Evolutionary conservation across 1,284 basidiomycete species (phyloP).

Genomic region (Apiotrichum gamsii): DNA sequence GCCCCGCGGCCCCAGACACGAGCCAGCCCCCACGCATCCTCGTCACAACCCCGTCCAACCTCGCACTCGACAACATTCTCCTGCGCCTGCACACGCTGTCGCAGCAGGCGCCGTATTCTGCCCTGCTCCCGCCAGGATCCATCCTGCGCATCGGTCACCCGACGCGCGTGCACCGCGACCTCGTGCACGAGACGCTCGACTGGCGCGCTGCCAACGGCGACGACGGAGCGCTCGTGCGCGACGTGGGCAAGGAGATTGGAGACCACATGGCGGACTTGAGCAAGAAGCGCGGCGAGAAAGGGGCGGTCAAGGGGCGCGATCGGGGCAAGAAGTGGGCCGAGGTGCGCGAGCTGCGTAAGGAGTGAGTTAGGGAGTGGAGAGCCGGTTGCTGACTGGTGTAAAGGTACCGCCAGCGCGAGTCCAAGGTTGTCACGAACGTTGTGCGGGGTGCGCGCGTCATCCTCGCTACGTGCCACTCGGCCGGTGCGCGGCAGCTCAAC

Average conservation of each 20-base stretch:
- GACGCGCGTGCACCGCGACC: slow-evolving; percentile 74
- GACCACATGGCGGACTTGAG: slow-evolving; percentile 60
- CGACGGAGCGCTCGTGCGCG: slow-evolving; percentile 68
- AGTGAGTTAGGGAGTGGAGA: too few relatives aligned
- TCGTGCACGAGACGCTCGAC: slow-evolving; percentile 79
- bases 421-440: slow-evolving; percentile 71
- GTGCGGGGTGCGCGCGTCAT: slow-evolving; percentile 76
- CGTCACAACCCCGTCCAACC: slow-evolving; percentile 49
- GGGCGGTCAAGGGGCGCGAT: slow-evolving; percentile 56
- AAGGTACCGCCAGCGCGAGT: slow-evolving; percentile 81
- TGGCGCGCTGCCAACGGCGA: slow-evolving; percentile 73
- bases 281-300: slow-evolving; percentile 70
- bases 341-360: slow-evolving; percentile 79
- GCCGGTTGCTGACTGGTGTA: neutral
- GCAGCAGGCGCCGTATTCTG: slow-evolving; percentile 22
- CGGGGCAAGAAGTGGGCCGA: slow-evolving; percentile 86
- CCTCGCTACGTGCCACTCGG: slow-evolving; percentile 85
- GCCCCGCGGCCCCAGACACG: slow-evolving; percentile 19
- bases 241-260: slow-evolving; percentile 78
- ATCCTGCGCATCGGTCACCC: slow-evolving; percentile 85
- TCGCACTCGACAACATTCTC: slow-evolving; percentile 68
- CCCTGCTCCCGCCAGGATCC: slow-evolving; percentile 39
- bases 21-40: slow-evolving; percentile 51
- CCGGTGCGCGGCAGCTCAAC: slow-evolving; percentile 70
- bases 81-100: slow-evolving; percentile 57